phyloP scores from a whole-genome alignment of 306 rosid species.

The Trifolium dubium region DNA sequence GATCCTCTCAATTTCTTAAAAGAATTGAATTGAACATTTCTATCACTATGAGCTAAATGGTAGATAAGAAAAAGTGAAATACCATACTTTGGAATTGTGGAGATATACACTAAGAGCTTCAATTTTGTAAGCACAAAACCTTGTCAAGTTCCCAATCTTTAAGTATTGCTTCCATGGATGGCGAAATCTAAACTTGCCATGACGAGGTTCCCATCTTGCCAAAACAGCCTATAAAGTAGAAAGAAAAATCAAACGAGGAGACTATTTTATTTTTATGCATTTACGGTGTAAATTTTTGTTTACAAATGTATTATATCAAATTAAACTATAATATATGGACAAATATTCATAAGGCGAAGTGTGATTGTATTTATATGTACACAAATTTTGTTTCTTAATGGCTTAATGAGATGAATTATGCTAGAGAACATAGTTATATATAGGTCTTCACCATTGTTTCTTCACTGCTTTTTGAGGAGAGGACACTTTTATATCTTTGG shows the following conservation, averaged over 20 bases:
- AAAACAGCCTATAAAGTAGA: constrained; percentile 48
- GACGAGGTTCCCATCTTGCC: constrained; percentile 72
- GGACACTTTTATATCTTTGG: constrained; percentile 48
- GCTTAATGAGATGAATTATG: background rate
- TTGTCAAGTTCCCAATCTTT: constrained; percentile 48
- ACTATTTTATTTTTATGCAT: background rate
- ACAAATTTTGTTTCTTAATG: background rate
- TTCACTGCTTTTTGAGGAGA: constrained; percentile 54
- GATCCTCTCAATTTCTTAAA: no score
- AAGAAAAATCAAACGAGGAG: background rate
- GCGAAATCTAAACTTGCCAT: constrained; percentile 55
- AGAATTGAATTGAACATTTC: no score
- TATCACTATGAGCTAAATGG: no score
- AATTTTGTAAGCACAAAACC: constrained; percentile 57
- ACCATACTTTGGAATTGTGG: background rate
- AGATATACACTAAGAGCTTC: constrained; percentile 58
- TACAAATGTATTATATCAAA: background rate
- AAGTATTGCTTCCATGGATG: constrained; percentile 76
- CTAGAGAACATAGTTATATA: background rate
- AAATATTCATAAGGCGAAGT: background rate
- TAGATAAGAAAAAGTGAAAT: background rate
- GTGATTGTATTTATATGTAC: background rate
- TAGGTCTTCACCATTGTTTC: constrained; percentile 52
- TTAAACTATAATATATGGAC: background rate
- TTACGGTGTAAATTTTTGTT: background rate